These are phyloP conservation scores for Lonicera japonica DNA, from an alignment of 129 eudicot species.

Conservation along the genomic window DNA sequence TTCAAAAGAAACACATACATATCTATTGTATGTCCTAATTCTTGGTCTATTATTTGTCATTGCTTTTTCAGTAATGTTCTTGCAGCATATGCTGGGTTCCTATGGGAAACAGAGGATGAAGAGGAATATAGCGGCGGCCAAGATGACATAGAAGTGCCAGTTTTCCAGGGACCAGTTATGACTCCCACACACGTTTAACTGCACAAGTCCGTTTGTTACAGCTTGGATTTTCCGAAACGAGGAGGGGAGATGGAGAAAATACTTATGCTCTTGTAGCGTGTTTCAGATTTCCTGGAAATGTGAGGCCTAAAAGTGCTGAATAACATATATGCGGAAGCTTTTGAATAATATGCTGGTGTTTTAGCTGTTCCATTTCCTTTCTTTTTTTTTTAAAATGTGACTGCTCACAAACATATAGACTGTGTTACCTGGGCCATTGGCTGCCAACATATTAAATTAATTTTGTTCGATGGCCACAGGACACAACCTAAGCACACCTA, in stretches of 20 bases:
- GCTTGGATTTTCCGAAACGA: neutral
- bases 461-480: too few species aligned
- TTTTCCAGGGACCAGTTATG: slow-evolving; percentile 3
- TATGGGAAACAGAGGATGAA: slow-evolving; percentile 61
- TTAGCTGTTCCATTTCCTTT: too few species aligned
- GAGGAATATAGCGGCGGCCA: slow-evolving; percentile 6
- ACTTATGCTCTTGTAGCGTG: neutral
- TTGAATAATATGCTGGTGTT: neutral
- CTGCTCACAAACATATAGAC: too few species aligned
- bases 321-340: neutral
- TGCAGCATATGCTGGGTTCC: slow-evolving; percentile 65
- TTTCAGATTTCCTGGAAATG: neutral
- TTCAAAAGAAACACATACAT: too few species aligned
- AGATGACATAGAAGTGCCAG: neutral
- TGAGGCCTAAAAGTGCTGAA: too few species aligned
- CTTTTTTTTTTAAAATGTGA: too few species aligned
- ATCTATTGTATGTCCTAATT: neutral
- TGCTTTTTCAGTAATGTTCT: slow-evolving; percentile 43
- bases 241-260: neutral
- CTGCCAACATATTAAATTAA: too few species aligned
- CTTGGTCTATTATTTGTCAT: neutral
- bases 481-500: too few species aligned
- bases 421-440: too few species aligned
- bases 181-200: slow-evolving; percentile 1
- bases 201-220: neutral